phyloP scores from a whole-genome alignment of 805 yeast genomes.

The Komagataella populi region DNA sequence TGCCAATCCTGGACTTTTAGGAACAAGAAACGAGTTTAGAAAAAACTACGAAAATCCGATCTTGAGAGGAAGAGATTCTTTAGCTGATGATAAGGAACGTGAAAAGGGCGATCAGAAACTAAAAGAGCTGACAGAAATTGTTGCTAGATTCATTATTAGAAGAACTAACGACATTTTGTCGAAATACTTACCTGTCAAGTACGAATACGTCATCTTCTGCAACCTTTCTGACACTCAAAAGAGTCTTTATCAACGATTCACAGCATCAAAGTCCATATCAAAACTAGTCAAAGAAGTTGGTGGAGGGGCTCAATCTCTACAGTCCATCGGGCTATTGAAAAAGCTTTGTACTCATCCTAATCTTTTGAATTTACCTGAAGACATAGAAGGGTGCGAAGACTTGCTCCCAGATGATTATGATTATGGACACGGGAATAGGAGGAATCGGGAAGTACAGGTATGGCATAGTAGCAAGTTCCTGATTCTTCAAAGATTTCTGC shows the following conservation, averaged over 20 bases:
- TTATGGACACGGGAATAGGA: constrained; percentile 30
- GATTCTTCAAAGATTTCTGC: constrained; percentile 74
- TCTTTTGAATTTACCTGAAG: constrained; percentile 60
- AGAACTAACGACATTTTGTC: constrained; percentile 91
- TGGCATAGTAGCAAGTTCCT: constrained; percentile 80
- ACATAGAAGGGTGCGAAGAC: constrained; percentile 53
- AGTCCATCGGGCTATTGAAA: constrained; percentile 79
- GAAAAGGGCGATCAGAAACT: constrained; percentile 56
- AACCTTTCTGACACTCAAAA: constrained; percentile 69
- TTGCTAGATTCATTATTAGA: constrained; percentile 82
- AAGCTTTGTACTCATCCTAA: constrained; percentile 94
- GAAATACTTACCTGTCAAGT: constrained; percentile 88
- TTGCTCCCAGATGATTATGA: constrained; percentile 68
- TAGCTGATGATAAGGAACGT: constrained; percentile 71
- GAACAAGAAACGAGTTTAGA: constrained; percentile 72
- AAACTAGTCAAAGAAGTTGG: constrained; percentile 43
- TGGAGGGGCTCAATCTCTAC: constrained; percentile 65
- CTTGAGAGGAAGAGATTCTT: constrained; percentile 78
- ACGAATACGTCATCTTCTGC: constrained; percentile 94
- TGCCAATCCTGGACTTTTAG: constrained; percentile 90
- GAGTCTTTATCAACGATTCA: constrained; percentile 55
- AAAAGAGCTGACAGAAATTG: constrained; percentile 56
- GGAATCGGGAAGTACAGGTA: constrained; percentile 62
- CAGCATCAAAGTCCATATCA: constrained; percentile 67
- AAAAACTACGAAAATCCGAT: constrained; percentile 75